Evolutionary conservation across 2,329 filamentous ascomycete species (phyloP).

Genomic region (Talaromyces rugulosus): DNA sequence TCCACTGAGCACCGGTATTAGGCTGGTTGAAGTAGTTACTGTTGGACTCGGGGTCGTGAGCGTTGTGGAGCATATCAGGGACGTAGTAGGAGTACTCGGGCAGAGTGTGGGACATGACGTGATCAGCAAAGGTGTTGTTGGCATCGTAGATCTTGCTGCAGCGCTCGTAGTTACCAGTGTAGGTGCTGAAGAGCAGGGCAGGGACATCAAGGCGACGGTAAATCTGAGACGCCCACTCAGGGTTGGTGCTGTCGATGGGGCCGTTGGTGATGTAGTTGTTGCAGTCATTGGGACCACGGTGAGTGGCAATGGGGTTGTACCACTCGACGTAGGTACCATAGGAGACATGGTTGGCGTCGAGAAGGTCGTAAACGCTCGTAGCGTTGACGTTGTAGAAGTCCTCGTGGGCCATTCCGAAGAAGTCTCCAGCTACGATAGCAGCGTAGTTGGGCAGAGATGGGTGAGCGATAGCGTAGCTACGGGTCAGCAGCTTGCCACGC

Average conservation of each 20-base stretch:
- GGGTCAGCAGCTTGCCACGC: conserved; percentile 13
- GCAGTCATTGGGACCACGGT: conserved; percentile 15
- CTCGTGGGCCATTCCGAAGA: conserved; percentile 15
- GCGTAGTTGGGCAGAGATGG: conserved; percentile 16
- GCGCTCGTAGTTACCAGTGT: conserved; percentile 12
- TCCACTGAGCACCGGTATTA: conserved; percentile 1
- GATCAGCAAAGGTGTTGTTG: conserved; percentile 11
- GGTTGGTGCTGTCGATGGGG: conserved; percentile 16
- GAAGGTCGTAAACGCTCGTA: conserved; percentile 16
- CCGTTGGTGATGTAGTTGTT: conserved; percentile 16
- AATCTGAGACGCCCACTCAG: conserved; percentile 10
- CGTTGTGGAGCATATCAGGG: conserved; percentile 17
- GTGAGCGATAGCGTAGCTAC: conserved; percentile 13
- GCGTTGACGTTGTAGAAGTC: conserved; percentile 16
- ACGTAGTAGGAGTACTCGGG: conserved; percentile 16
- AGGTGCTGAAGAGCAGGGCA: conserved; percentile 12
- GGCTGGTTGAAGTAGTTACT: conserved; percentile 16
- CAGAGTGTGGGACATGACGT: conserved; percentile 11
- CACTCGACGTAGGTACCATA: conserved; percentile 15
- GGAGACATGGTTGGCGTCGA: conserved; percentile 10
- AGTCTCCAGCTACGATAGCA: conserved; percentile 14
- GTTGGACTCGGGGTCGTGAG: conserved; percentile 14
- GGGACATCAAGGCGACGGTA: conserved; percentile 17
- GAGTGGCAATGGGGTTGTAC: conserved; percentile 15
- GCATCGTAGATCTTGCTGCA: conserved; percentile 12